Evolutionary conservation across 257 asterid genomes (phyloP).

Genomic region (Perilla frutescens): DNA sequence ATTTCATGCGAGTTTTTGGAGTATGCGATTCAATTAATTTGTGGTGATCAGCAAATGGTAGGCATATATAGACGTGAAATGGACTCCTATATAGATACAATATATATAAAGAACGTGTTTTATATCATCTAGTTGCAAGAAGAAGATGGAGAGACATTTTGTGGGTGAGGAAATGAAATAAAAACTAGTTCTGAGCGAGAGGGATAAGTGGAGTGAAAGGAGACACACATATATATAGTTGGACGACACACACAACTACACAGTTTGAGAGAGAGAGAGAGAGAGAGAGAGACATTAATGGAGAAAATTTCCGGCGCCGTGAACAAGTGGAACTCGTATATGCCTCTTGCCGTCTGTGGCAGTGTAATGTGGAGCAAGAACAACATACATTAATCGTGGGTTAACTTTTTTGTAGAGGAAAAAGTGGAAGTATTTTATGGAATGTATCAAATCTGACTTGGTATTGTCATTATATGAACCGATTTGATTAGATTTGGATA

Average conservation of each 20-base stretch:
- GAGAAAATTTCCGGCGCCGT: conserved; percentile 50
- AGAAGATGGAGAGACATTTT: neutral
- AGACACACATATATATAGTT: conserved; percentile 18
- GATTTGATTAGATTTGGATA: neutral
- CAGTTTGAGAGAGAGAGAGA: neutral
- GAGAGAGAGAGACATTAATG: conserved; percentile 7
- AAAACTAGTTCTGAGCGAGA: conserved; percentile 6
- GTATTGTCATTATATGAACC: neutral
- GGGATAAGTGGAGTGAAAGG: conserved; percentile 1
- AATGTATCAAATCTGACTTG: conserved; percentile 2
- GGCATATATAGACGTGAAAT: no score
- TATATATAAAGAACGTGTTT: neutral
- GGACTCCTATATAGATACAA: neutral
- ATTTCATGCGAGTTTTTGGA: conserved; percentile 5
- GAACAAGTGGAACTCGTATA: conserved; percentile 38
- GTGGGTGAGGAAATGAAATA: neutral
- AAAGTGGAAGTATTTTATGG: neutral
- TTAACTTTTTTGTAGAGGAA: neutral
- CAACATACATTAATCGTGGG: conserved; percentile 19
- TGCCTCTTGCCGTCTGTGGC: neutral
- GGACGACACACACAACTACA: neutral
- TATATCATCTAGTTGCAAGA: neutral
- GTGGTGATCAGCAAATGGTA: no score
- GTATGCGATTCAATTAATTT: neutral
- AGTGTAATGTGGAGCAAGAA: conserved; percentile 27